Conservation (phyloP, 2,329 filamentous ascomycete genomes). For the Apiospora hydei region DNA sequence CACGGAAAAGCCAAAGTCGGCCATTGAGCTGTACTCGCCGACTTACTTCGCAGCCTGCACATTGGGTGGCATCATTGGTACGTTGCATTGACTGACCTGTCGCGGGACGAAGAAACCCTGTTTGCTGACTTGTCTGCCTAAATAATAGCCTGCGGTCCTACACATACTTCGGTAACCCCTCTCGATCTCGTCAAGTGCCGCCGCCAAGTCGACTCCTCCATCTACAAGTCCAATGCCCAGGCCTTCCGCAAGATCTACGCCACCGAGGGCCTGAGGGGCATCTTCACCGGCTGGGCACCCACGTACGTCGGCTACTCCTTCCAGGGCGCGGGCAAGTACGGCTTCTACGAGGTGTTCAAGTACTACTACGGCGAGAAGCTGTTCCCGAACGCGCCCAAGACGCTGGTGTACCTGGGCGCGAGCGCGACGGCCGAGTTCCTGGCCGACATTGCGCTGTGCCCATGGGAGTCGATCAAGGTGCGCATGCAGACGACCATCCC, state of each 20-base stretch:
- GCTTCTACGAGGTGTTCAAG: constrained; percentile 89
- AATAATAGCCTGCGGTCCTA: constrained; percentile 26
- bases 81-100: not conserved
- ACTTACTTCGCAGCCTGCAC: constrained; percentile 29
- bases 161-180: constrained; percentile 49
- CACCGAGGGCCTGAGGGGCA: constrained; percentile 76
- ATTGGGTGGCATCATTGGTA: constrained; percentile 29
- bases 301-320: constrained; percentile 83
- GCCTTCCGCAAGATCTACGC: constrained; percentile 78
- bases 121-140: not conserved
- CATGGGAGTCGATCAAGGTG: constrained; percentile 85
- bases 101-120: too few relatives aligned
- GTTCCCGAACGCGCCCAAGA: constrained; percentile 76
- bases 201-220: constrained; percentile 80
- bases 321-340: constrained; percentile 88
- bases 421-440: constrained; percentile 77
- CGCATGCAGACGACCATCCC: constrained; percentile 84
- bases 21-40: constrained; percentile 28
- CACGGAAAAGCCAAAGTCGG: constrained; percentile 13
- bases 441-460: constrained; percentile 79
- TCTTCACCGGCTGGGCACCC: constrained; percentile 85
- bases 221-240: constrained; percentile 84
- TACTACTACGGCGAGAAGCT: constrained; percentile 82
- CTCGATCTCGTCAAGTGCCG: constrained; percentile 89
- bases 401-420: constrained; percentile 75